Base-by-base conservation (phyloP, 257 asterid genomes). In the Cynanchum wilfordii region DNA sequence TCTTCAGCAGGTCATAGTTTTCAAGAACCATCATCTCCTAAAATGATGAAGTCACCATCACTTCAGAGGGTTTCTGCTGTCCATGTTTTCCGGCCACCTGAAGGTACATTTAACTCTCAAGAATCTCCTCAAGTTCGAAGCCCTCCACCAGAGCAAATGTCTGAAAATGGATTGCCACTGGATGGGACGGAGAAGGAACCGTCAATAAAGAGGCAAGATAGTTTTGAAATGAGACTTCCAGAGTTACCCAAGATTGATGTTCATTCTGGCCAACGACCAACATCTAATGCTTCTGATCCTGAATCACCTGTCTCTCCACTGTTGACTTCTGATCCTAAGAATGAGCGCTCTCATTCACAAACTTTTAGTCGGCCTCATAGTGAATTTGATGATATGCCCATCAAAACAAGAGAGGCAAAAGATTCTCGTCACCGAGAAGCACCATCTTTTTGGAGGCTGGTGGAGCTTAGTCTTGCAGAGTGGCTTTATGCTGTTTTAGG, bases 241-340 rank as follows among this genome's bases (percentile, higher is more conserved):
- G 95, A 95, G 68, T 82, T 95, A 77, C 99, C 98, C 78, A 95
- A 87, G 90, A 89, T 95, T 79, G 98, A 91, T 40, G 96, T 95
- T 73, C 93, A 88, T 58, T 82, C 97, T 76, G 86, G 88, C 68
- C 89, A 89, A 80, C 86, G 88, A 66, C 96, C 89, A 79, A 84
- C 82, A 70, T 81, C 80, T 36, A 78, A 80, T 78, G 81, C 83
- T 69, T 90, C 99, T 42, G 96, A 89, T 82, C 99, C 99, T 16
- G 99, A 95, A 81, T 95, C 99, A 70, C 99, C 99, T 19, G 92
- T 95, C 80, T 95, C 99, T 29, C 99, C 97, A n/a, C 96, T 95
- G 74, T 84, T 95, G 91, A 95, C 98, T 77, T 95, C 99, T 62
- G 99, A 95, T 79, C 99, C 99, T 7, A 85, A 89, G 75, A 92